Base-by-base conservation (phyloP, 306 rosid species). In the Sindora glabra region DNA sequence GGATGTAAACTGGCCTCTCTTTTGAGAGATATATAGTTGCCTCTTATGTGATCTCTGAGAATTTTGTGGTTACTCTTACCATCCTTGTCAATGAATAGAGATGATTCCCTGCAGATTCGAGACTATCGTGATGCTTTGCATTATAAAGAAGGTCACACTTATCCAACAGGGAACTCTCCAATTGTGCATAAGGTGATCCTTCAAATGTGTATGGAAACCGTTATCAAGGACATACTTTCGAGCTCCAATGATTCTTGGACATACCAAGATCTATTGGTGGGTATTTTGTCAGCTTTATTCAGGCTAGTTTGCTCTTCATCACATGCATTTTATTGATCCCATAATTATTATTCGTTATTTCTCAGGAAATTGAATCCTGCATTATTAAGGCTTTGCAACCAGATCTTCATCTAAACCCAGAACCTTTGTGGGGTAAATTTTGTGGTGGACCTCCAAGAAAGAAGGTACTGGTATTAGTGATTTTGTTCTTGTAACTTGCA, bases 351-450 rank as follows among this genome's bases (percentile, higher is more conserved):
- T 15, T 45, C 46, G 41, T 64, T 41, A 36, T 1, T 36, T 51
- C 39, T 59, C 74, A 76, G 81, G 66, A 76, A 59, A 51, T 76
- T 40, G 81, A 76, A 66, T 70, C 81, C 23, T 62, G 39, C 48
- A 47, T 76, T 44, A 59, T 70, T 37, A 70, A 65, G 66, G 73
- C 66, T 14, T 70, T 76, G 69, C 77, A 76, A 47, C 81, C 81
- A 46, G 76, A 52, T 65, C 81, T 76, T 23, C 54, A 14, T 48
- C 59, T 76, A 54, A 65, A 53, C 45, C 77, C 70, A 18, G 24
- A 39, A 51, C 77, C 81, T 38, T 25, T 65, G 39, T 33, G 16
- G 60, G 56, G 48, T 34, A 51, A 19, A 21, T n/a, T 42, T 24
- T 8, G 2, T 2, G 29, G 55, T 26, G 64, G 69, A 57, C 29